Base-by-base conservation (phyloP, 2,329 filamentous ascomycete species). In the Phaeosphaeriaceae sp. region DNA sequence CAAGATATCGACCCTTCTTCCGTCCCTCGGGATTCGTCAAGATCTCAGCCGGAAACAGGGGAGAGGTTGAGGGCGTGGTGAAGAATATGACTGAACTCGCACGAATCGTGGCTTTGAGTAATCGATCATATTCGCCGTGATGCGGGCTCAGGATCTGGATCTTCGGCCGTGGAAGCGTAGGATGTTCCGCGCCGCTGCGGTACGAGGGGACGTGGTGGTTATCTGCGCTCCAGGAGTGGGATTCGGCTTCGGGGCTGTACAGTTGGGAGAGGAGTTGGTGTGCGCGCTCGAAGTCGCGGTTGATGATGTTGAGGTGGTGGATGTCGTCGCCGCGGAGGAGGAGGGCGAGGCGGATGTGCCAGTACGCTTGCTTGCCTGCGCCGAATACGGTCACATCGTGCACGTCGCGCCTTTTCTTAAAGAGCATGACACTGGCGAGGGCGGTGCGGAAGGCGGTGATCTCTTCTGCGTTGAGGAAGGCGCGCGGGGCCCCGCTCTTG, bases 351-450 rank as follows among this genome's bases (percentile, higher is more conserved):
- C 93, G 89, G 46, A 97, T 88, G 75, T 97, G 94, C 94, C 94
- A 98, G 81, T 94, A 97, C 13, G 94, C 94, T 80, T 97, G 94
- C 67, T 90, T 88, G 48, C 94, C 94, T 32, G 91, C 89, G 23
- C 94, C 94, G 75, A 97, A 98, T 54, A 97, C 90, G 15, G 90
- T 89, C 11, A 97, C 74, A 15, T 89, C 92, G 72, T 90, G 89
- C 44, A 97, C 89, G 26, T 85, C 85, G 55, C 85, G 82, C 56
- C 94, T 91, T 69, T 83, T 82, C 67, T 80, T 82, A 71, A 87
- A 86, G 19, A 90, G 82, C 65, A 90, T 81, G 56, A 89, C 86
- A 13, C 85, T 85, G 0, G 86, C 86, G 13, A 91, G 79, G 0
- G 89, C 87, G 0, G 89, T 91, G 48, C 89, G 84, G 77, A 91